These are phyloP conservation scores for Nepenthes gracilis DNA, from an alignment of 148 eudicot genomes.

Conservation along the genomic window DNA sequence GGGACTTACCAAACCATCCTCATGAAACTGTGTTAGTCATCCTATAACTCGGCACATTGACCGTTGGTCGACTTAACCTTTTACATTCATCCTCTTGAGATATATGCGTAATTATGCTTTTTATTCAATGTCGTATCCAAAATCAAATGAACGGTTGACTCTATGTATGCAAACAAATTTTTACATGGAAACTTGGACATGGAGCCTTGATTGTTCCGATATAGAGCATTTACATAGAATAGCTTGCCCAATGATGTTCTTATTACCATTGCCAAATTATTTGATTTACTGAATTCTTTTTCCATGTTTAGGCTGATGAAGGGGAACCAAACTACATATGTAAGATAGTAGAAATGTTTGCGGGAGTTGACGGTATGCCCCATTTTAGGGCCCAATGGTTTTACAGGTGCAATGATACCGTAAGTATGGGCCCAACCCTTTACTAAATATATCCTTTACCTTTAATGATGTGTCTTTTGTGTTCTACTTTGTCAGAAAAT, in stretches of 20 bases:
- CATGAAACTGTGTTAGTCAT: too few relatives aligned
- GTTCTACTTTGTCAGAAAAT: slow-evolving; percentile 35
- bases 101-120: too few relatives aligned
- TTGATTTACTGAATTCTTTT: not conserved
- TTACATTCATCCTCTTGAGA: too few relatives aligned
- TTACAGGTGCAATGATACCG: slow-evolving; percentile 66
- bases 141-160: too few relatives aligned
- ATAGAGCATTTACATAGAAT: too few relatives aligned
- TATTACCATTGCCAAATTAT: not conserved
- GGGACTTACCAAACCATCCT: too few relatives aligned
- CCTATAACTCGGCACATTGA: too few relatives aligned
- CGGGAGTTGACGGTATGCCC: slow-evolving; percentile 35
- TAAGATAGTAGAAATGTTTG: slow-evolving; percentile 61
- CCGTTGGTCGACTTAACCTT: too few relatives aligned
- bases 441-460: not conserved
- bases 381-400: slow-evolving; percentile 73
- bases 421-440: slow-evolving; percentile 14
- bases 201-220: too few relatives aligned
- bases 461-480: not conserved
- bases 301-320: slow-evolving; percentile 37
- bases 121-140: too few relatives aligned
- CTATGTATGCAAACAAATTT: too few relatives aligned
- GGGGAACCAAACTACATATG: slow-evolving; percentile 35
- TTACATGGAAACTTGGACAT: too few relatives aligned
- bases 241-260: not conserved